Percentiles rank a stretch among this genome's conserved stretches.
Conservation (phyloP, 306 rosid genomes). For the Cyclanthera cordifolia region DNA sequence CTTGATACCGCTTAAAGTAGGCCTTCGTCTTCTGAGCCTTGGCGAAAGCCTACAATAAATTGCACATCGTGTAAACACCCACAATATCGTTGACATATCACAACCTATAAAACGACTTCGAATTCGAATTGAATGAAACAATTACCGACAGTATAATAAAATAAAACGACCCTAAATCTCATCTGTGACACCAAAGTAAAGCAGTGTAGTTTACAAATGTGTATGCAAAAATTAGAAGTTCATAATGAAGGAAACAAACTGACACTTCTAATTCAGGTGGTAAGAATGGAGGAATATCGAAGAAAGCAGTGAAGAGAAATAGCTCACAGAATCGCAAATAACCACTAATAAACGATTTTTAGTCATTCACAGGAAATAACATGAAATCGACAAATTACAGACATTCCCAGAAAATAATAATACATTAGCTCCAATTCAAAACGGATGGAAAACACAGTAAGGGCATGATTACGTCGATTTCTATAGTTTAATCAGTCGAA, state of each 20-base stretch:
- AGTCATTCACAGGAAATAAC: neutral
- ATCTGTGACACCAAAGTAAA: neutral
- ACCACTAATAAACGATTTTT: neutral
- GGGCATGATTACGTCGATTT: neutral
- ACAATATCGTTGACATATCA: neutral
- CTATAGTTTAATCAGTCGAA: neutral
- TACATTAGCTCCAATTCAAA: neutral
- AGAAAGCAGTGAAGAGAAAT: neutral
- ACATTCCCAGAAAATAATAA: neutral
- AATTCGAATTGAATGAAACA: neutral
- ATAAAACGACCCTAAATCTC: neutral
- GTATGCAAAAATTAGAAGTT: neutral
- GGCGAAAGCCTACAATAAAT: slow-evolving; percentile 31
- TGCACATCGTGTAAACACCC: neutral
- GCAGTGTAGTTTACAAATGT: neutral
- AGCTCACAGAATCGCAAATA: neutral
- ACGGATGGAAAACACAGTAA: neutral
- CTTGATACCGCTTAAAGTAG: slow-evolving; percentile 68
- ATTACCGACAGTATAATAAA: neutral
- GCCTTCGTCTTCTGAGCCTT: slow-evolving; percentile 61
- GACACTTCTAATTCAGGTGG: neutral
- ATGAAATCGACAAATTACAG: neutral
- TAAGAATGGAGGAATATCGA: neutral
- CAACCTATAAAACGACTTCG: neutral
- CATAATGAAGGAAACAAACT: neutral